Base-by-base conservation (phyloP, 192 early-diverging fungal genomes). In the Funneliformis mosseae region DNA sequence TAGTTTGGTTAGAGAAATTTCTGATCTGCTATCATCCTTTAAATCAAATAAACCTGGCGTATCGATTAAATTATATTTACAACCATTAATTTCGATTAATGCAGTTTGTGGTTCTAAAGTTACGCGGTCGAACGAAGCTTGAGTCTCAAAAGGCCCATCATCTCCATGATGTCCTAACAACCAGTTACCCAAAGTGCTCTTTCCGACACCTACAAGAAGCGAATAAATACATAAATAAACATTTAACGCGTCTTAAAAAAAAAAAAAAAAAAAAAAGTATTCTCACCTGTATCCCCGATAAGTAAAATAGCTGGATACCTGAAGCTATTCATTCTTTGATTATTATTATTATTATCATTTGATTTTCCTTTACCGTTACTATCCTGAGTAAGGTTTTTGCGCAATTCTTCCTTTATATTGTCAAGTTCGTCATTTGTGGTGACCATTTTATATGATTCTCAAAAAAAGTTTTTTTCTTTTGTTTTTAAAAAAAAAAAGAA, bases 121-220 rank as follows among this genome's bases (percentile, higher is more conserved):
- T 21, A 70, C 21, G 4, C 14, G 39, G 21, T 70, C 16, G 11
- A 21, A n/a, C 4, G 33, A 10, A 5, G 5, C 16, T 41, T 39
- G 8, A 16, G 18, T n/a, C 42, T 70, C 16, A 5, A 42, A 70
- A n/a, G 67, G 67, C 8, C 67, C 33, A 39, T 25, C 12, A n/a
- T 70, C 38, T 41, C 68, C 68, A 41, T 70, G 68, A 10, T 41
- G 42, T 70, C 68, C 68, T 6, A 70, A 70, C 3, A 70, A 41
- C 68, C 68, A 70, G 42, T 70, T 70, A 41, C 68, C 68, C 8
- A 70, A 70, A 2, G 68, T 70, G 42, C 68, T 70, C 18, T 70
- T 70, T 21, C 68, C 68, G 8, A 39, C 33, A 33, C 68, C 68
- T 42, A 66, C 28, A 5, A 38, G n/a, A n/a, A n/a, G n/a, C n/a